Percentiles rank a stretch among this genome's conserved stretches.
Evolutionary conservation across 306 rosid genomes (phyloP).

Genomic region (Herpetospermum pedunculosum): DNA sequence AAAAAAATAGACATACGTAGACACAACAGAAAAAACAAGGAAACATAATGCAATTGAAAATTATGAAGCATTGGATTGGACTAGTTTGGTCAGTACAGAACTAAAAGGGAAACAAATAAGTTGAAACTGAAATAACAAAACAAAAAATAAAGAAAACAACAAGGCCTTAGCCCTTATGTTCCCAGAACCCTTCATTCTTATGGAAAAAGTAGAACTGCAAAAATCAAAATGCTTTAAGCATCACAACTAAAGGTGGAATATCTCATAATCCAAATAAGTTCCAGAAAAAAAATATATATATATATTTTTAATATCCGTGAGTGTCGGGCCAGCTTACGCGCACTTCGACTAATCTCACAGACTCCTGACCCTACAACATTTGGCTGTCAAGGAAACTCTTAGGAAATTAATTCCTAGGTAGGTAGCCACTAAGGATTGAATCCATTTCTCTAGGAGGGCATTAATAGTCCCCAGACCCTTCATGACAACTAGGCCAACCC

Average conservation of each 20-base stretch:
- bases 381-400: too few species aligned
- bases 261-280: neutral
- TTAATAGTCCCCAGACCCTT: too few species aligned
- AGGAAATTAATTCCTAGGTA: too few species aligned
- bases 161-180: neutral
- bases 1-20: neutral
- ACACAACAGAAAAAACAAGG: neutral
- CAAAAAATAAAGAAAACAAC: neutral
- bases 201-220: neutral
- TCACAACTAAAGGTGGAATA: neutral
- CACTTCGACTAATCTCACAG: too few species aligned
- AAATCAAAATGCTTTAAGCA: neutral
- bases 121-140: neutral
- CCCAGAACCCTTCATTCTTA: neutral
- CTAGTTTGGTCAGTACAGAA: neutral
- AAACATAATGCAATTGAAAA: neutral
- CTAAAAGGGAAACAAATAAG: neutral
- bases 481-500: too few species aligned
- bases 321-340: too few species aligned
- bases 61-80: neutral
- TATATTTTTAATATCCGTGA: too few species aligned
- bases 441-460: too few species aligned
- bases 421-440: too few species aligned
- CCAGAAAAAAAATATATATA: too few species aligned
- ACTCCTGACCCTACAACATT: too few species aligned